Conservation (phyloP, 768 basidiomycete species). For the Tylopilus plumbeoviolaceoides region DNA sequence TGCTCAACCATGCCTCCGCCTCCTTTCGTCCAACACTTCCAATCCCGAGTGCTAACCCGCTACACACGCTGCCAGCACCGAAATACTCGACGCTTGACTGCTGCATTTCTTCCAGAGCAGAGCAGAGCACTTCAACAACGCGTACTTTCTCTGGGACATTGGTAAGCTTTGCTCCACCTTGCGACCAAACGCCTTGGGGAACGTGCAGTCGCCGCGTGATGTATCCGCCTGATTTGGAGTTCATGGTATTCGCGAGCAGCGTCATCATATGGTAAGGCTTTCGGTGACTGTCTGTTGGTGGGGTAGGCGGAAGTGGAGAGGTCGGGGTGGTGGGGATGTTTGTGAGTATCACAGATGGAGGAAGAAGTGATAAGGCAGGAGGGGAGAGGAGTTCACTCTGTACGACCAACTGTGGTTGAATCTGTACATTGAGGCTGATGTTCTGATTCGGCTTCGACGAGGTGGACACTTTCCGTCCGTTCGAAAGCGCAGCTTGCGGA, state of each 20-base stretch:
- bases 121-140: conserved; percentile 73
- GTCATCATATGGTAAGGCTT: conserved; percentile 92
- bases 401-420: conserved; percentile 46
- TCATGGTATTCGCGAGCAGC: conserved; percentile 75
- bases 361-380: conserved; percentile 37
- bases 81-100: conserved; percentile 67
- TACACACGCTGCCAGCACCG: conserved; percentile 75
- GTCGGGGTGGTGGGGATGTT: conserved; percentile 70
- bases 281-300: conserved; percentile 68
- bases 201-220: conserved; percentile 83
- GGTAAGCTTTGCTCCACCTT: conserved; percentile 79
- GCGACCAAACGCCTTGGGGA: conserved; percentile 87
- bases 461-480: conserved; percentile 57
- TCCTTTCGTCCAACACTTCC: conserved; percentile 74
- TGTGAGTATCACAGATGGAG: conserved; percentile 43
- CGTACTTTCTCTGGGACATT: conserved; percentile 84
- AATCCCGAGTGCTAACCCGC: conserved; percentile 68
- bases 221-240: conserved; percentile 78
- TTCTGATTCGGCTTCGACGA: conserved; percentile 56
- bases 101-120: conserved; percentile 77
- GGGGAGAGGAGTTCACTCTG: conserved; percentile 49
- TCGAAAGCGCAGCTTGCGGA: conserved; percentile 40
- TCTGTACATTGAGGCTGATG: conserved; percentile 39
- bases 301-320: conserved; percentile 70
- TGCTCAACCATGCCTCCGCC: conserved; percentile 72